These are phyloP conservation scores for Platanus orientalis DNA, from an alignment of 164 flowering plant species.

Conservation along the genomic window DNA sequence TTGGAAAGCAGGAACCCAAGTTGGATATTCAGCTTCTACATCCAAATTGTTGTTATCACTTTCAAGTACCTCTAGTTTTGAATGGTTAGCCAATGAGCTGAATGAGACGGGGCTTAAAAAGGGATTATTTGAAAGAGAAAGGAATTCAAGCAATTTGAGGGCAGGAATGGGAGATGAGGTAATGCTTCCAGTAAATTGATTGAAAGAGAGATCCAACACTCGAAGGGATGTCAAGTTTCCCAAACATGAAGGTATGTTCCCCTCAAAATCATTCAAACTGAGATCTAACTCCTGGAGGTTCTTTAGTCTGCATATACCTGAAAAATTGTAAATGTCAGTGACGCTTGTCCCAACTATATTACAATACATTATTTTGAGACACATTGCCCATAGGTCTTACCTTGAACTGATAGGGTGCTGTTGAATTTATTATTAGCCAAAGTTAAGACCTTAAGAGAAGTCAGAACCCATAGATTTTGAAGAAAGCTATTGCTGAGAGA, in stretches of 20 bases:
- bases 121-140: constrained; percentile 6
- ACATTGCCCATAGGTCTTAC: neutral
- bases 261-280: neutral
- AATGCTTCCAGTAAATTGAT: constrained; percentile 14
- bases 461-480: neutral
- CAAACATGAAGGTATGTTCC: constrained; percentile 9
- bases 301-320: constrained; percentile 12
- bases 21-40: neutral
- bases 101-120: constrained; percentile 12
- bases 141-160: constrained; percentile 6
- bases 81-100: constrained; percentile 7
- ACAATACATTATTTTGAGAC: no score
- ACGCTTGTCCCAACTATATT: no score
- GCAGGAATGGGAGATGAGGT: neutral
- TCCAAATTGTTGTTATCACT: neutral
- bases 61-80: constrained; percentile 2
- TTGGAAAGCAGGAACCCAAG: constrained; percentile 5
- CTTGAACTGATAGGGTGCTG: neutral
- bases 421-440: neutral
- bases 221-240: constrained; percentile 14
- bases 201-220: constrained; percentile 6
- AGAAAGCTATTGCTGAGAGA: neutral
- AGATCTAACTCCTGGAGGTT: constrained; percentile 14
- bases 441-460: neutral
- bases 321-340: no score